Evolutionary conservation across 176 grass and related monocot genomes (phyloP), one percentile per base, ranked within the genome.

Genomic region (Alloteropsis semialata): DNA sequence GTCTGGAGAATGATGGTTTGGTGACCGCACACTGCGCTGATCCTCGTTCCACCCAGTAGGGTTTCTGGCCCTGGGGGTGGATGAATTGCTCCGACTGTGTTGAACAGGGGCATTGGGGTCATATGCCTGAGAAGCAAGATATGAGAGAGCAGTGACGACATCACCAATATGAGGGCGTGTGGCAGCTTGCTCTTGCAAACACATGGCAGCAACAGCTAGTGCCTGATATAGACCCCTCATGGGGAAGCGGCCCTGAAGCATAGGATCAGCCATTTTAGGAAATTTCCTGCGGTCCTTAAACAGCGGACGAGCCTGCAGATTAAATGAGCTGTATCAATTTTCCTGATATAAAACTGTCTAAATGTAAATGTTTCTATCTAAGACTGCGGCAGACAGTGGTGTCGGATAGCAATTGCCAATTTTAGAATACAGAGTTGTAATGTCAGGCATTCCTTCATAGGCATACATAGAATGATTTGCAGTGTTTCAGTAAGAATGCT

Each of bases 211-310:
- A 80, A 99, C 93, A 87, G 96, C 96, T 58, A 99, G 69, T 56
- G 96, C 96, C 76, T 99, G 96, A 76, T 99, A 99, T 43, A 99
- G 77, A n/a, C 96, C 93, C 75, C 96, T 89, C 93, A 92, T 94
- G 8, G 96, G 96, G 69, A 90, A 99, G 60, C 70, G 69, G 14
- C 89, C 89, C 85, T 94, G 91, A 44, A 99, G 91, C 42, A 93
- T 80, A 72, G 96, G 96, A 60, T 99, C 96, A 34, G 91, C 96
- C 96, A 99, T 99, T 78, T 96, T 96, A 29, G 93, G 89, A 44
- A 99, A 99, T 57, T 94, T 94, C 59, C 96, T 91, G 15, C 96
- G 89, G 66, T 99, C 96, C 81, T 90, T 99, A 80, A 99, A 99
- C 34, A 99, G 85, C 55, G 96, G 96, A 34, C 96, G 96, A 87